Base-by-base conservation (phyloP, 2,329 filamentous ascomycete species). In the Trichoderma asperellum region DNA sequence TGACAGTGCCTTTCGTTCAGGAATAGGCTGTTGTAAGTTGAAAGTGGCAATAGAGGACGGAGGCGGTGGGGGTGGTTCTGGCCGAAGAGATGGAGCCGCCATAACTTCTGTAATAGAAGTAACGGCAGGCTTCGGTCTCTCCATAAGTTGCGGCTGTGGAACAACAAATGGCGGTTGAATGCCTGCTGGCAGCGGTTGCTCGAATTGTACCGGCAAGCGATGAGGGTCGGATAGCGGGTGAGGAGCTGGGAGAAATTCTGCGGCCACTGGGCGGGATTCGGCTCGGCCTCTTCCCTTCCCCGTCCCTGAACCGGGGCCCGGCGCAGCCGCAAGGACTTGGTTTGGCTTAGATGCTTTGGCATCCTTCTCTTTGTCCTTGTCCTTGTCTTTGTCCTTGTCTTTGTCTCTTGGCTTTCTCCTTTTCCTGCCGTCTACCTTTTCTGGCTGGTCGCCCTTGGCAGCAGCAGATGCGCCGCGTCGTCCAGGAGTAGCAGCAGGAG, bases 401-500 rank as follows among this genome's bases (percentile, higher is more conserved):
- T 81, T 83, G 27, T 80, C 79, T 73, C 80, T 82, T 21, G 77
- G 76, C 73, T 81, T 82, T 52, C 82, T 77, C 67, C 79, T 75
- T 49, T 76, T 80, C 53, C 80, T 75, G 59, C 80, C 80, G 55
- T 81, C 80, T 21, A 77, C 74, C 74, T 86, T 88, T 70, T 88
- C 86, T 21, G 78, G 72, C 58, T 76, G 76, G 32, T 86, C 81
- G 58, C 79, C 80, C 73, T 82, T 86, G 56, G 78, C 76, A 34
- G 76, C 68, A 52, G 75, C 71, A 34, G 76, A 77, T 18, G 74
- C 82, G 68, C 82, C 85, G 69, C 87, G 83, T 29, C 86, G 84
- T 4, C 83, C 83, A 2, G 87, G 86, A 3, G 88, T 90, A n/a
- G 85, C 85, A 11, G 82, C 83, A 11, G 86, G 84, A 2, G 88